Base-by-base conservation (phyloP, 805 yeast species). In the Isabelozyma rhagii region DNA sequence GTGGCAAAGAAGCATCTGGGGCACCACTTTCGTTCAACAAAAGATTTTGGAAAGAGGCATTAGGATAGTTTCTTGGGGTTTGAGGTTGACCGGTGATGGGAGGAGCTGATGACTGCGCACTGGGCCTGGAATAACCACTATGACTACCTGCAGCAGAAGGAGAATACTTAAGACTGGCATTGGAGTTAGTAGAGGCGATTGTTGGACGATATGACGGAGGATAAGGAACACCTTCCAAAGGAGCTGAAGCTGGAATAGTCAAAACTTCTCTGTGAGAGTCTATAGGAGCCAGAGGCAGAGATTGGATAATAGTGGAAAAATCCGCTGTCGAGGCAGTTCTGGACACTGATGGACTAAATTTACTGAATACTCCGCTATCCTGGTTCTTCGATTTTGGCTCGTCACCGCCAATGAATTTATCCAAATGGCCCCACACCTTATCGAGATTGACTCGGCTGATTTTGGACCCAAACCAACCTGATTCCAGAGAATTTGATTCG, bases 391-490 rank as follows among this genome's bases (percentile, higher is more conserved):
- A 57, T 6, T 69, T 66, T 0, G 69, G 58, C 27, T 74, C 72
- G 36, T 87, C 96, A 44, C 93, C 97, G 1, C 97, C 97, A 39
- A 96, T 85, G 50, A 93, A 91, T 62, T 89, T 89, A 64, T 89
- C 96, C 43, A 89, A 67, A 41, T 87, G 92, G 9, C 94, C 93
- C 96, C 96, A 89, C 47, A 90, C 85, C 61, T 82, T 86, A 57
- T 91, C 96, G 47, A 89, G 73, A 56, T 81, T 84, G 21, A 86
- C 87, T 59, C 84, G 83, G 11, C 74, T 67, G 47, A 74, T 71
- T 48, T 61, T 73, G 17, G 64, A 55, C 17, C 89, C 85, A 55
- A 91, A 79, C 97, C 97, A 92, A 4, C 91, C 78, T 29, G 80
- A 78, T 41, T 78, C 81, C 18, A 60, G 63, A 27, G 69, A 52